Evolutionary conservation across 352 stramenopile species (phyloP).

Genomic region (Ochromonadaceae sp.): DNA sequence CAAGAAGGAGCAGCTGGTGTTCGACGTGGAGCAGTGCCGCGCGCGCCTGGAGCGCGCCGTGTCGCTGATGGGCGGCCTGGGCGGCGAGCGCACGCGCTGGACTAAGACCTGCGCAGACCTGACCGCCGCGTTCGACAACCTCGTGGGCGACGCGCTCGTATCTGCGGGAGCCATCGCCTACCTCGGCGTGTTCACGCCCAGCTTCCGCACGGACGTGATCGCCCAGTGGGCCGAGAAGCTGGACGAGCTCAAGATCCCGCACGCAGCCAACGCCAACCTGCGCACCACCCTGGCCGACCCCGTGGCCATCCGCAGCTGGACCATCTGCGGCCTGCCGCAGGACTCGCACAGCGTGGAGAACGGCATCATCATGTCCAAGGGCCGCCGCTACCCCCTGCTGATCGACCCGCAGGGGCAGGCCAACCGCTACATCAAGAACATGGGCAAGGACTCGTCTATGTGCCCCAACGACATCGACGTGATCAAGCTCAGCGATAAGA

Average conservation of each 20-base stretch:
- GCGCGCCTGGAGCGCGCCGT: constrained; percentile 50
- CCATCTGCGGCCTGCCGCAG: constrained; percentile 67
- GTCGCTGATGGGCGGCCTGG: constrained; percentile 67
- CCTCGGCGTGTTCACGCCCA: constrained; percentile 71
- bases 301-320: constrained; percentile 67
- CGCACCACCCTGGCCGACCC: constrained; percentile 68
- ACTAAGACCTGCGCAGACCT: constrained; percentile 60
- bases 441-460: constrained; percentile 50
- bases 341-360: constrained; percentile 77
- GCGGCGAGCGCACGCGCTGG: constrained; percentile 69
- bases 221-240: constrained; percentile 58
- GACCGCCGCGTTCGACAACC: constrained; percentile 53
- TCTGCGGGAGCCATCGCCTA: constrained; percentile 78
- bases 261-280: constrained; percentile 61
- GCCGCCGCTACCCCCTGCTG: constrained; percentile 63
- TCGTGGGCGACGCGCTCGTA: constrained; percentile 74
- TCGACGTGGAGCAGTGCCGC: constrained; percentile 65
- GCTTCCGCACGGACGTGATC: constrained; percentile 67
- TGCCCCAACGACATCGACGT: constrained; percentile 52
- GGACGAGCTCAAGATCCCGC: constrained; percentile 47
- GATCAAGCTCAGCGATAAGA: constrained; percentile 73
- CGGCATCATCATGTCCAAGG: constrained; percentile 72
- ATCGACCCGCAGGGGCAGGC: constrained; percentile 79
- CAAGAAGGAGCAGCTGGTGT: constrained; percentile 45
- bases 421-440: constrained; percentile 79